Percentiles rank a stretch among this genome's conserved stretches.
Conservation (phyloP, 106 monocot species). For the Dendrobium nobile region DNA sequence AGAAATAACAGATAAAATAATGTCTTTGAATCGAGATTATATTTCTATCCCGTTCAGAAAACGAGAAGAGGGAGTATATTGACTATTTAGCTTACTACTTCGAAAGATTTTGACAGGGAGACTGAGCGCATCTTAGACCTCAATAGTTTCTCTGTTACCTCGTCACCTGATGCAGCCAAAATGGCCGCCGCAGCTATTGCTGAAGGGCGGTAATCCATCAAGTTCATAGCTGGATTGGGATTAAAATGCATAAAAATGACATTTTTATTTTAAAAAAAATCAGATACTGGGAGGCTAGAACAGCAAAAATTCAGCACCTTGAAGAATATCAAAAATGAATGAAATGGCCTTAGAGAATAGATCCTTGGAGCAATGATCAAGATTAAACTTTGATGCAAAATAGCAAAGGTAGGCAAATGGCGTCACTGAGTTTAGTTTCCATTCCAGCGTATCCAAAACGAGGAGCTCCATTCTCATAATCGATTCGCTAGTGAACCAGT, state of each 20-base stretch:
- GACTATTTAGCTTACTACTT: slow-evolving; percentile 35
- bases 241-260: not conserved
- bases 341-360: slow-evolving; percentile 32
- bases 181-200: slow-evolving; percentile 53
- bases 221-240: slow-evolving; percentile 45
- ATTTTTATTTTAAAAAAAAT: not conserved
- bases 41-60: not conserved
- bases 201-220: slow-evolving; percentile 49
- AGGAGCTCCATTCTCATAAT: slow-evolving; percentile 79
- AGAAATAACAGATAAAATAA: no score
- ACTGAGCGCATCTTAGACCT: slow-evolving; percentile 32
- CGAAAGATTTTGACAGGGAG: slow-evolving; percentile 23
- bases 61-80: not conserved
- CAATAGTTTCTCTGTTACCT: slow-evolving; percentile 33
- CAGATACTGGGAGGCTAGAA: not conserved
- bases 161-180: slow-evolving; percentile 39
- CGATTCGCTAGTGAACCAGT: slow-evolving; percentile 27
- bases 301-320: slow-evolving; percentile 29
- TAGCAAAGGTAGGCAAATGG: slow-evolving; percentile 59
- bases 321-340: slow-evolving; percentile 34
- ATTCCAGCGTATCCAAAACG: slow-evolving; percentile 58
- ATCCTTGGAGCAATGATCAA: slow-evolving; percentile 9
- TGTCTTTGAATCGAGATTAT: not conserved
- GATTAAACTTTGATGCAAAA: slow-evolving; percentile 44
- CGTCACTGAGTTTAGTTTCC: slow-evolving; percentile 69